Percentiles rank a stretch among this genome's conserved stretches.
phyloP scores from a whole-genome alignment of 495 filamentous ascomycete genomes.

The Aspergillus hancockii region DNA sequence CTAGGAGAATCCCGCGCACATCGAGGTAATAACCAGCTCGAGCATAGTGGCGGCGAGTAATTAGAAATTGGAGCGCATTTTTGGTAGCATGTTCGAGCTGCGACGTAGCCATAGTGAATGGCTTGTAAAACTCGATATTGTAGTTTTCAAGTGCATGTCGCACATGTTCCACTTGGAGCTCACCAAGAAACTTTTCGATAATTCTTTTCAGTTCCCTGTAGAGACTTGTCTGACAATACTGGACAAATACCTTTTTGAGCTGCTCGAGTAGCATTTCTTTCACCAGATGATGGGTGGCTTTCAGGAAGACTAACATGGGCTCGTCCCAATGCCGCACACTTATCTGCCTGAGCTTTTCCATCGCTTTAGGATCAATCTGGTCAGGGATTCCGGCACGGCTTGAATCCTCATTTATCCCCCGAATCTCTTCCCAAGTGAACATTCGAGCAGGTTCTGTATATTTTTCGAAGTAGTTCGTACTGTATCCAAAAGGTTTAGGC shows the following conservation, averaged over 20 bases:
- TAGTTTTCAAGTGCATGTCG: conserved; percentile 24
- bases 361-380: conserved; percentile 43
- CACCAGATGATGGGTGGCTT: conserved; percentile 30
- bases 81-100: conserved; percentile 23
- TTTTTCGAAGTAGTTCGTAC: conserved; percentile 17
- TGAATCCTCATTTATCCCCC: conserved; percentile 37
- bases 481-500: conserved; percentile 10
- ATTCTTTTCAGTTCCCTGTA: conserved; percentile 33
- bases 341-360: conserved; percentile 38
- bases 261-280: conserved; percentile 30
- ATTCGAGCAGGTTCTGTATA: conserved; percentile 17
- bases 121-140: conserved; percentile 31
- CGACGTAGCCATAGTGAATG: conserved; percentile 37
- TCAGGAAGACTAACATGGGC: conserved; percentile 33
- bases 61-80: conserved; percentile 12
- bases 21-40: conserved; percentile 22
- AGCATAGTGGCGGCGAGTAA: conserved; percentile 9
- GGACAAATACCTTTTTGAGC: conserved; percentile 33
- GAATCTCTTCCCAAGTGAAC: conserved; percentile 36
- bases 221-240: conserved; percentile 38
- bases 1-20: conserved; percentile 8
- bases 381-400: conserved; percentile 39
- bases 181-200: conserved; percentile 30
- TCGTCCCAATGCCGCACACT: conserved; percentile 44
- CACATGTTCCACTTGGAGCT: conserved; percentile 26